Percentiles rank a stretch among this genome's conserved stretches.
These are phyloP conservation scores for Emmonsiellopsis sp. DNA, from an alignment of 2,329 filamentous ascomycete species.

Conservation along the genomic window DNA sequence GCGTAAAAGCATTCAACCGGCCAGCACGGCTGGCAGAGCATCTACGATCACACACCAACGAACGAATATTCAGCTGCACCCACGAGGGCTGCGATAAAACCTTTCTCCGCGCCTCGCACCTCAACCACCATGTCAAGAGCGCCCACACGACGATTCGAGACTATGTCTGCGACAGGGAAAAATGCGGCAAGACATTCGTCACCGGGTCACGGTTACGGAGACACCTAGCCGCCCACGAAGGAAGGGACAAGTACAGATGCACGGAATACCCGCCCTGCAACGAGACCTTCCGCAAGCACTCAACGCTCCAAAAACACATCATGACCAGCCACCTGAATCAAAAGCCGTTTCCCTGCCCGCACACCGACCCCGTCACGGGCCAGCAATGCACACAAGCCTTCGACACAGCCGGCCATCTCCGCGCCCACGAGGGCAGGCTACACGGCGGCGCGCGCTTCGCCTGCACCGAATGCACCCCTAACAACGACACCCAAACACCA, in stretches of 20 bases:
- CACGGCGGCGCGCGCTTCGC: constrained; percentile 65
- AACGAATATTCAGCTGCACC: constrained; percentile 67
- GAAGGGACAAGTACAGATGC: constrained; percentile 66
- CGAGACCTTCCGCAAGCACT: constrained; percentile 76
- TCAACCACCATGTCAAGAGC: constrained; percentile 76
- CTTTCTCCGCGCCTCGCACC: constrained; percentile 78
- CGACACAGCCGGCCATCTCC: constrained; percentile 61
- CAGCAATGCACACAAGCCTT: constrained; percentile 59
- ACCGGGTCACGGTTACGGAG: constrained; percentile 69
- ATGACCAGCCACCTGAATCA: constrained; percentile 64
- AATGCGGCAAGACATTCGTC: constrained; percentile 71
- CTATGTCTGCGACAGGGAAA: constrained; percentile 61
- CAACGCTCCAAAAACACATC: constrained; percentile 76
- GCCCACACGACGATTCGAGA: constrained; percentile 64
- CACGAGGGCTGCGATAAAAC: constrained; percentile 67
- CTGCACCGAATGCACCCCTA: constrained; percentile 61
- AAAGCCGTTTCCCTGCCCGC: constrained; percentile 62
- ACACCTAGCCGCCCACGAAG: constrained; percentile 70
- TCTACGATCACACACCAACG: constrained; percentile 74
- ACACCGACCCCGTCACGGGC: constrained; percentile 45
- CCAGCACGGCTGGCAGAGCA: constrained; percentile 73
- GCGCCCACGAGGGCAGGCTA: constrained; percentile 59
- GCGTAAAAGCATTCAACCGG: constrained; percentile 77
- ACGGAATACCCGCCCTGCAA: constrained; percentile 60
- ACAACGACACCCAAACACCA: constrained; percentile 21